phyloP scores from a whole-genome alignment of 441 rosid genomes.

The Erysimum pusillum region DNA sequence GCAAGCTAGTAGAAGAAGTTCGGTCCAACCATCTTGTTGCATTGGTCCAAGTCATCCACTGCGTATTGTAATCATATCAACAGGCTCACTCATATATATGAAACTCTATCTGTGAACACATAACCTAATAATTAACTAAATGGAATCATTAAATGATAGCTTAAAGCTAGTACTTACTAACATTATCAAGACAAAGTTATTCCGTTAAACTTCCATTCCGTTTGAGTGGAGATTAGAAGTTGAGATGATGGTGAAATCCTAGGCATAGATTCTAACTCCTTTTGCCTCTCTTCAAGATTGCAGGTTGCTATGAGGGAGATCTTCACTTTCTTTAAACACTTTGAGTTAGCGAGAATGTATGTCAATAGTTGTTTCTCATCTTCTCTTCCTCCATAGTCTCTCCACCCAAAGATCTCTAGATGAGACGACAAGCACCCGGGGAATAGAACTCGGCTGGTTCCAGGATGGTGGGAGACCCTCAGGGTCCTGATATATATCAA shows the following conservation, averaged over 20 bases:
- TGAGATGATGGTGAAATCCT: constrained; percentile 11
- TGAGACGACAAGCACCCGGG: constrained; percentile 8
- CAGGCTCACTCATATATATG: too few species aligned
- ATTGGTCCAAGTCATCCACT: too few species aligned
- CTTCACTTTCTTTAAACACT: constrained; percentile 11
- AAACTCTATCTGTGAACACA: too few species aligned
- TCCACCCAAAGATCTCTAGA: constrained; percentile 14
- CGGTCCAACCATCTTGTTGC: too few species aligned
- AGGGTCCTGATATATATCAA: neutral
- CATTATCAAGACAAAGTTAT: too few species aligned
- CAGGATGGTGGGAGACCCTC: neutral
- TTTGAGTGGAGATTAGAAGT: neutral
- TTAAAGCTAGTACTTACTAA: too few species aligned
- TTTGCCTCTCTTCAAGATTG: neutral
- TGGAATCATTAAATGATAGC: neutral
- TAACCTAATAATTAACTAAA: neutral
- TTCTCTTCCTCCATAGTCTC: neutral
- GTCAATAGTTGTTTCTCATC: constrained; percentile 3
- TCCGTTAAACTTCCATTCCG: neutral
- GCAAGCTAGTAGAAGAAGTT: too few species aligned
- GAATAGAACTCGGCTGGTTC: constrained; percentile 25
- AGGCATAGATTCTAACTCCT: constrained; percentile 20
- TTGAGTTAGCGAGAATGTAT: constrained; percentile 23
- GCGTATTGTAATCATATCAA: too few species aligned
- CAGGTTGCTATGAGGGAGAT: neutral